Conservation (phyloP, 2,329 filamentous ascomycete genomes). For the Colletotrichum australisinense region DNA sequence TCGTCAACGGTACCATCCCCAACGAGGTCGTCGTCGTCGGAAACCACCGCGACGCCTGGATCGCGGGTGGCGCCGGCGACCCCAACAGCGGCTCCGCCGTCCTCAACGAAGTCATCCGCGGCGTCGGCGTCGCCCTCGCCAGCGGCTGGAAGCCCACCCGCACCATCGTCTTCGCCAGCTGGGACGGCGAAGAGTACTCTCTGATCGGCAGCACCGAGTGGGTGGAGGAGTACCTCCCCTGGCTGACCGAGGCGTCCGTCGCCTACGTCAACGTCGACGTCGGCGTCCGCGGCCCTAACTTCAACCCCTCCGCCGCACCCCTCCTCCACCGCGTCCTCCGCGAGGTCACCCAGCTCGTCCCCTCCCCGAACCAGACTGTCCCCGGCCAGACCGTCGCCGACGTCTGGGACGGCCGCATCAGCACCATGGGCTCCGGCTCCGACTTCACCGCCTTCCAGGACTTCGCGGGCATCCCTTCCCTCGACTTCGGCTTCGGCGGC, state of each 20-base stretch:
- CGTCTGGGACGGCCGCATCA: conserved; percentile 71
- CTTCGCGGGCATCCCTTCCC: conserved; percentile 73
- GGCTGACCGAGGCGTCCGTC: conserved; percentile 78
- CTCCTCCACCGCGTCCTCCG: conserved; percentile 80
- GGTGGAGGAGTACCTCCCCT: conserved; percentile 90
- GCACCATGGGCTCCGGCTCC: conserved; percentile 77
- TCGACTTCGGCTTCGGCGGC: conserved; percentile 71
- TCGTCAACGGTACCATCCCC: conserved; percentile 87
- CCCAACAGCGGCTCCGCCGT: conserved; percentile 86
- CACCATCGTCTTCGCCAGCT: conserved; percentile 90
- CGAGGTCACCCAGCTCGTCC: conserved; percentile 72
- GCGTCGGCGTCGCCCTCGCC: conserved; percentile 77
- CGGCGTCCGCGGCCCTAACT: conserved; percentile 73
- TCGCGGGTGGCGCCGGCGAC: conserved; percentile 84
- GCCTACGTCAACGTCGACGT: conserved; percentile 91
- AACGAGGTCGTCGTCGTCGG: conserved; percentile 91
- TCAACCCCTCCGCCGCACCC: conserved; percentile 76
- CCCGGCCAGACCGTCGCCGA: conserved; percentile 77
- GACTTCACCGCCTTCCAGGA: conserved; percentile 83
- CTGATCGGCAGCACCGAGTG: conserved; percentile 90
- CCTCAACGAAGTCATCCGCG: conserved; percentile 81
- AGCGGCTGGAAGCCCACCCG: conserved; percentile 73
- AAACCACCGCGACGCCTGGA: conserved; percentile 94
- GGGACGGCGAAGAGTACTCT: conserved; percentile 88
- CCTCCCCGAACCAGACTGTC: conserved; percentile 82